Conservation (phyloP, 441 rosid species). For the Biscutella auriculata region DNA sequence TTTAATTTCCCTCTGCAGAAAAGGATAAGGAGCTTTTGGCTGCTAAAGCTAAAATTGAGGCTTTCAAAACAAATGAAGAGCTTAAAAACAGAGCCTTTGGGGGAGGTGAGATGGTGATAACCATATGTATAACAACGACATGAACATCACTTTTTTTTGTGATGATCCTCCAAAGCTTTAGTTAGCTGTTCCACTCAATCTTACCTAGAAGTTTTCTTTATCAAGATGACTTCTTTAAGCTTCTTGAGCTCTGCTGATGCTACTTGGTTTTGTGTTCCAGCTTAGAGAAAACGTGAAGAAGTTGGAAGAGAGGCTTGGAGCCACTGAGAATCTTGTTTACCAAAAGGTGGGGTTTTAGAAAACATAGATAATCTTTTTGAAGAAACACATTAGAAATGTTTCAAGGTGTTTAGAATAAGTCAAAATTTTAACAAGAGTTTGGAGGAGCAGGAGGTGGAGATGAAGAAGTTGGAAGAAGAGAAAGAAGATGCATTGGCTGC, state of each 20-base stretch:
- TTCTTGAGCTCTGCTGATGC: conserved; percentile 1
- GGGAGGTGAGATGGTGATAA: conserved; percentile 40
- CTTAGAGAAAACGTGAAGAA: conserved; percentile 37
- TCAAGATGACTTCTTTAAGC: not conserved
- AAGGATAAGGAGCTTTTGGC: conserved; percentile 42
- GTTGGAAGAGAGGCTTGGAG: conserved; percentile 41
- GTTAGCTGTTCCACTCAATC: not conserved
- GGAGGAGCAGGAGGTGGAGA: conserved; percentile 71
- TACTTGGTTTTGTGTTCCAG: conserved; percentile 29
- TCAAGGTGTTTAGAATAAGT: not conserved
- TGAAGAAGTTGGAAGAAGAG: conserved; percentile 47
- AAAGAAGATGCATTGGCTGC: conserved; percentile 80
- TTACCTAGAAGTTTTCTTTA: not conserved
- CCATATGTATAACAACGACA: not conserved
- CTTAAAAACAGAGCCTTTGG: conserved; percentile 51
- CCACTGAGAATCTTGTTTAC: conserved; percentile 39
- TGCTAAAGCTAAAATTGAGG: conserved; percentile 55
- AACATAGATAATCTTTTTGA: not conserved
- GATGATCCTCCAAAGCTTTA: not conserved
- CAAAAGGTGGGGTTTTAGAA: conserved; percentile 40
- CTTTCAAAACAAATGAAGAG: conserved; percentile 49
- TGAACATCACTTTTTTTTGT: not conserved
- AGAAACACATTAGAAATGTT: not conserved
- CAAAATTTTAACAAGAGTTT: not conserved
- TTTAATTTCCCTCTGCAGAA: conserved; percentile 30